Evolutionary conservation across 2,329 filamentous ascomycete genomes (phyloP).

Genomic region (Didymella pinodella): DNA sequence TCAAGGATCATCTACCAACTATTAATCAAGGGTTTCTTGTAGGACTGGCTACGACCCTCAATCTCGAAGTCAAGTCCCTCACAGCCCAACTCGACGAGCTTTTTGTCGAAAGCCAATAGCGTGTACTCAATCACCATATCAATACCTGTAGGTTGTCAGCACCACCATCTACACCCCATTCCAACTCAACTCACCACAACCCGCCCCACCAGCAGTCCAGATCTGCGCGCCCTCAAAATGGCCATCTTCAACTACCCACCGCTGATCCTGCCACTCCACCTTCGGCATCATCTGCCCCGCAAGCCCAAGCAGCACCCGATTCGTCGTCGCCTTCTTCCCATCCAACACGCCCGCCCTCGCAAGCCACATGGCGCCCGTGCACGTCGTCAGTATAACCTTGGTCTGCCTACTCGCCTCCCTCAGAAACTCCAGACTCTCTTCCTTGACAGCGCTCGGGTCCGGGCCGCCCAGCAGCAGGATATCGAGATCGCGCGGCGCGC

Average conservation of each 20-base stretch:
- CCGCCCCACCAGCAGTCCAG: conserved; percentile 52
- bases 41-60: background rate
- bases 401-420: conserved; percentile 49
- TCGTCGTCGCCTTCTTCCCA: conserved; percentile 53
- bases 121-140: background rate
- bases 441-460: conserved; percentile 38
- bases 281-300: conserved; percentile 44
- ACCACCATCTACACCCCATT: background rate
- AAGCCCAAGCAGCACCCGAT: conserved; percentile 39
- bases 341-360: conserved; percentile 49
- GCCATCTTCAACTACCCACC: conserved; percentile 50
- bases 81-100: background rate
- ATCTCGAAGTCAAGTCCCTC: background rate
- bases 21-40: background rate
- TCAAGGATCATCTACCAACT: background rate
- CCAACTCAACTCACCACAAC: conserved; percentile 22
- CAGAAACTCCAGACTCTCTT: conserved; percentile 49
- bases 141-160: background rate
- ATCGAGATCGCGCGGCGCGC: conserved; percentile 53
- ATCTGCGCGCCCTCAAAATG: conserved; percentile 46
- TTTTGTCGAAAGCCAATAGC: background rate
- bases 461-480: conserved; percentile 53
- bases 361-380: conserved; percentile 52
- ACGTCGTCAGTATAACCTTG: conserved; percentile 51
- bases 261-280: conserved; percentile 51